Percentiles rank a stretch among this genome's conserved stretches.
Evolutionary conservation across 2,329 filamentous ascomycete genomes (phyloP).

Genomic region (Fusarium sp.): DNA sequence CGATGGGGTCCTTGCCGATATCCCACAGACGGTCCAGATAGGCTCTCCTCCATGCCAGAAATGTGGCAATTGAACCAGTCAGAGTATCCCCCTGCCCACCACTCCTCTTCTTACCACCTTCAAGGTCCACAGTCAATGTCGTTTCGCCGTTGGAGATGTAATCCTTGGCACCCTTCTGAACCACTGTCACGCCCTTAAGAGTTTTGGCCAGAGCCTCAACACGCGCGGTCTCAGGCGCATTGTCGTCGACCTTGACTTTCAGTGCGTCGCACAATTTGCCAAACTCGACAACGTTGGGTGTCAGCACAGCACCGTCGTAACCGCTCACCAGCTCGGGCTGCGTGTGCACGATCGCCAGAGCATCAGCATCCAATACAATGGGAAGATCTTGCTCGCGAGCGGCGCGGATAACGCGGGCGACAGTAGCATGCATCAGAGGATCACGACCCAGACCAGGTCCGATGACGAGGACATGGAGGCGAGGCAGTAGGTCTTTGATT

Average conservation of each 20-base stretch:
- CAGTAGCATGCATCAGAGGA: constrained; percentile 87
- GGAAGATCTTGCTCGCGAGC: constrained; percentile 77
- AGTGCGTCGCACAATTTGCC: constrained; percentile 80
- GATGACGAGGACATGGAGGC: constrained; percentile 91
- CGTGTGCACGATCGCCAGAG: constrained; percentile 78
- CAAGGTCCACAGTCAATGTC: constrained; percentile 79
- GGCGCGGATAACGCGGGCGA: constrained; percentile 78
- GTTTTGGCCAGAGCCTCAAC: constrained; percentile 76
- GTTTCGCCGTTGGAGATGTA: constrained; percentile 81
- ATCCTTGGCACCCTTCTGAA: constrained; percentile 88
- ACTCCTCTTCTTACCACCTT: constrained; percentile 87
- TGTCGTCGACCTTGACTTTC: constrained; percentile 65
- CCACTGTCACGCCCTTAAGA: constrained; percentile 86
- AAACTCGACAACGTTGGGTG: constrained; percentile 96
- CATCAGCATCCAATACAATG: constrained; percentile 92
- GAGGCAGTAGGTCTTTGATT: constrained; percentile 82
- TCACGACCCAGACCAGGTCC: constrained; percentile 93
- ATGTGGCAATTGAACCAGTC: constrained; percentile 87
- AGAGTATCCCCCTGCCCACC: constrained; percentile 96
- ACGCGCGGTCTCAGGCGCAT: constrained; percentile 51
- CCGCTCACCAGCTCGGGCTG: constrained; percentile 80
- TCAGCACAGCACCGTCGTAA: constrained; percentile 86
- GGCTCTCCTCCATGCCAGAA: constrained; percentile 86
- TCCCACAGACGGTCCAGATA: constrained; percentile 87
- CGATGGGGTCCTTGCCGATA: constrained; percentile 56